phyloP scores from a whole-genome alignment of 345 rosid species.

The Brassica rapa region DNA sequence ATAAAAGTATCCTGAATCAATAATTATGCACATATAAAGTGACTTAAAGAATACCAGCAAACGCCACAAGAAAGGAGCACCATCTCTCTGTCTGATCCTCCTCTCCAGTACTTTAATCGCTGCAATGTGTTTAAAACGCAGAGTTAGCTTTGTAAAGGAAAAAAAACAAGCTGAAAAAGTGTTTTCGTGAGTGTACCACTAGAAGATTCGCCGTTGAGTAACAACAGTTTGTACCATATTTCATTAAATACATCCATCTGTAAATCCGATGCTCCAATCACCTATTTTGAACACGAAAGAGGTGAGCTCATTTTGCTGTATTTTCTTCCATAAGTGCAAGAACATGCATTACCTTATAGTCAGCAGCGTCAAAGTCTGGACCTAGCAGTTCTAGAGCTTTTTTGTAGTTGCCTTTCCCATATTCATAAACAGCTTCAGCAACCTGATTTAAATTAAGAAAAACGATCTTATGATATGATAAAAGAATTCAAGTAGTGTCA shows the following conservation, averaged over 20 bases:
- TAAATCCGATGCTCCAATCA: not conserved
- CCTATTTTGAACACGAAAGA: conserved; percentile 36
- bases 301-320: not conserved
- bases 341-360: conserved; percentile 57
- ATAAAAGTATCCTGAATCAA: not conserved
- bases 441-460: conserved; percentile 47
- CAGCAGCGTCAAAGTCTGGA: conserved; percentile 62
- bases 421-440: conserved; percentile 71
- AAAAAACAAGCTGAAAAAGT: not conserved
- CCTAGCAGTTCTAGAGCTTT: conserved; percentile 60
- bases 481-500: not conserved
- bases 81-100: conserved; percentile 59
- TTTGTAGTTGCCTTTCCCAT: conserved; percentile 55
- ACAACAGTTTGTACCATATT: not conserved
- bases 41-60: conserved; percentile 49
- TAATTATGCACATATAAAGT: not conserved
- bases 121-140: conserved; percentile 26
- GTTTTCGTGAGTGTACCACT: not conserved
- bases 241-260: not conserved
- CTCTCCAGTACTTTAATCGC: conserved; percentile 56
- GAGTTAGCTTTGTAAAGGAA: not conserved
- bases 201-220: not conserved
- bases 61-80: conserved; percentile 77
- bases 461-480: not conserved
- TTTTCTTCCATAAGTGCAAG: not conserved